A percentile compares a stretch with the other conserved stretches of the same genome.
phyloP scores from a whole-genome alignment of 306 rosid species.

The Dicorynia guianensis region DNA sequence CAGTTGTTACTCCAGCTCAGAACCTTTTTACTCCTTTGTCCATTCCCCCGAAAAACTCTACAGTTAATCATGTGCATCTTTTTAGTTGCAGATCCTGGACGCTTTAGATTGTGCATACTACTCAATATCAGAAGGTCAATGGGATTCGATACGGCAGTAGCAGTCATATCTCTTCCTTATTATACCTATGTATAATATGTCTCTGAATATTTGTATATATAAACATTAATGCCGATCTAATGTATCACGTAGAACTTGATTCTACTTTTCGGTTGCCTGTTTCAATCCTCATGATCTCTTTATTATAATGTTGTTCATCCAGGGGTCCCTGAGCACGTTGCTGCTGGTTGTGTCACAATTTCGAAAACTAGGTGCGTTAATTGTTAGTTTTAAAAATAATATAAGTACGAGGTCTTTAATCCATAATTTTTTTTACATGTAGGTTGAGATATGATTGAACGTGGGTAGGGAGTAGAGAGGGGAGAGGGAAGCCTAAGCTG shows the following conservation, averaged over 20 bases:
- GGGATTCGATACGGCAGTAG: slow-evolving; percentile 36
- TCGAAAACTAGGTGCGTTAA: slow-evolving; percentile 1
- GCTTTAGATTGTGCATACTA: slow-evolving; percentile 31
- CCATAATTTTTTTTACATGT: no score
- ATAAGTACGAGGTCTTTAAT: no score
- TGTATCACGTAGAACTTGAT: slow-evolving; percentile 39
- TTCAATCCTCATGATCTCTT: slow-evolving; percentile 35
- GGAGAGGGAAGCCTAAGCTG: no score
- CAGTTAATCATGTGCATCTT: not conserved
- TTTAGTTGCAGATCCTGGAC: slow-evolving; percentile 52
- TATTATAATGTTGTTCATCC: slow-evolving; percentile 32
- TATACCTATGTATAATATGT: not conserved
- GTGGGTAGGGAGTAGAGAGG: no score
- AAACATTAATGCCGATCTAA: slow-evolving; percentile 29
- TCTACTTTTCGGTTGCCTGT: slow-evolving; percentile 17
- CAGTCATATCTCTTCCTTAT: slow-evolving; percentile 21
- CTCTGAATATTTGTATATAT: slow-evolving; percentile 55
- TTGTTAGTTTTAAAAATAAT: no score
- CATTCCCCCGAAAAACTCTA: not conserved
- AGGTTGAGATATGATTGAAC: no score
- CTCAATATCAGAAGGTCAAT: slow-evolving; percentile 34
- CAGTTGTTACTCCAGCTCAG: slow-evolving; percentile 10
- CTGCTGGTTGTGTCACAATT: slow-evolving; percentile 7
- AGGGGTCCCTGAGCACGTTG: not conserved
- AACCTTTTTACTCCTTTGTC: not conserved